Evolutionary conservation across 2,329 filamentous ascomycete species (phyloP).

Genomic region (Fusarium pseudocircinatum): DNA sequence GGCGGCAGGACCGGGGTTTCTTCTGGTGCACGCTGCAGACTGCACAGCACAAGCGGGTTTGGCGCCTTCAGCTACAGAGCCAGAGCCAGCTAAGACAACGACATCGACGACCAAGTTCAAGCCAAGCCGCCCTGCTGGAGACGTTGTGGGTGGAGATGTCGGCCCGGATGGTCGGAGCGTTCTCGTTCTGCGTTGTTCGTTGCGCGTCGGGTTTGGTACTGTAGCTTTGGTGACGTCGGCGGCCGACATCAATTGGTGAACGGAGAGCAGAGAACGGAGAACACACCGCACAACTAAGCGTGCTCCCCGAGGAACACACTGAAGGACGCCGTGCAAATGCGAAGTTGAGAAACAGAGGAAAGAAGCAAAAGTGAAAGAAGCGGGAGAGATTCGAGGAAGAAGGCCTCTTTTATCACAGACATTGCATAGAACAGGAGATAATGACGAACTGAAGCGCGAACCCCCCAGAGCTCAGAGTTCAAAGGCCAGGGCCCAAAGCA

Average conservation of each 20-base stretch:
- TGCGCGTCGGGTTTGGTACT: constrained; percentile 33
- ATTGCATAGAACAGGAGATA: constrained; percentile 17
- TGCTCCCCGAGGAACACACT: constrained; percentile 28
- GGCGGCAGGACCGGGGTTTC: constrained; percentile 43
- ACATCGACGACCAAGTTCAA: constrained; percentile 40
- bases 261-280: constrained; percentile 2
- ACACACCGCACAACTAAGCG: constrained; percentile 32
- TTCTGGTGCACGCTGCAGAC: constrained; percentile 24
- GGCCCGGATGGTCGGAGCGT: constrained; percentile 45
- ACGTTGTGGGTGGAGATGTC: constrained; percentile 44
- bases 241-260: constrained; percentile 33
- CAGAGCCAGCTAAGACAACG: constrained; percentile 29
- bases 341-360: constrained; percentile 6
- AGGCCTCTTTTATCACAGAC: constrained; percentile 28
- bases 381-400: background rate
- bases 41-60: constrained; percentile 43
- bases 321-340: constrained; percentile 6
- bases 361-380: background rate
- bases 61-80: constrained; percentile 46
- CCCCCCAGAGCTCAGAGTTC: background rate
- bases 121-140: constrained; percentile 40
- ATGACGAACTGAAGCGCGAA: constrained; percentile 11
- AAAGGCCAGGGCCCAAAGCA: background rate
- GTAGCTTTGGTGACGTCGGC: constrained; percentile 44
- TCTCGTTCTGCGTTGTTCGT: constrained; percentile 36